Conservation (phyloP, 1,139 yeast species). For the Scheffersomyces cryptocercus region DNA sequence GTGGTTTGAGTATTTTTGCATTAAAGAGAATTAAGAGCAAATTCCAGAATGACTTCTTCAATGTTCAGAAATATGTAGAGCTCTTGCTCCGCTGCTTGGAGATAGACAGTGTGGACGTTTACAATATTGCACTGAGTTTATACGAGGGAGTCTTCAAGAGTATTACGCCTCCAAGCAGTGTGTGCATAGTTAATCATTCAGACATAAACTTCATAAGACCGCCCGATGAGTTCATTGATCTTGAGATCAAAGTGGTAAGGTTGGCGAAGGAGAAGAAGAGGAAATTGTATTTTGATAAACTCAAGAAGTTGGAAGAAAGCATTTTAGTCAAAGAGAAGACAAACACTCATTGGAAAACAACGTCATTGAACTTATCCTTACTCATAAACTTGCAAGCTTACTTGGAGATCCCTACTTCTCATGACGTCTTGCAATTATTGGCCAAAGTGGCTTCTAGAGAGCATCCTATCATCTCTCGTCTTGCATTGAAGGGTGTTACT, state of each 20-base stretch:
- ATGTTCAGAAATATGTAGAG: slow-evolving; percentile 46
- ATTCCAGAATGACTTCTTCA: slow-evolving; percentile 58
- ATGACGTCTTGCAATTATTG: slow-evolving; percentile 46
- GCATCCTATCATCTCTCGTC: slow-evolving; percentile 71
- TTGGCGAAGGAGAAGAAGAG: slow-evolving; percentile 62
- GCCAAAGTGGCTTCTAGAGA: slow-evolving; percentile 58
- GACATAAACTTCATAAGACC: slow-evolving; percentile 60
- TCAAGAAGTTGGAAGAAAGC: slow-evolving; percentile 45
- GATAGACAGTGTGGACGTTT: slow-evolving; percentile 59
- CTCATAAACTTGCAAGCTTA: slow-evolving; percentile 58
- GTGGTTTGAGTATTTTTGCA: slow-evolving; percentile 61
- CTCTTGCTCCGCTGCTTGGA: slow-evolving; percentile 59
- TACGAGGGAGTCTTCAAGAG: slow-evolving; percentile 48
- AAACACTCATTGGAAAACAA: slow-evolving; percentile 70
- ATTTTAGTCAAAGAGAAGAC: slow-evolving; percentile 38
- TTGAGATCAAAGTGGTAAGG: slow-evolving; percentile 56
- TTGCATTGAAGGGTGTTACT: slow-evolving; percentile 64
- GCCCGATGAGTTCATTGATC: slow-evolving; percentile 56
- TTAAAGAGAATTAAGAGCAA: slow-evolving; percentile 55
- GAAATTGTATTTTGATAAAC: slow-evolving; percentile 36
- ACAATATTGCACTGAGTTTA: slow-evolving; percentile 50
- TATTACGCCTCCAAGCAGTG: slow-evolving; percentile 58
- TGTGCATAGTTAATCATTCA: slow-evolving; percentile 53
- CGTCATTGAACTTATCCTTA: slow-evolving; percentile 55
- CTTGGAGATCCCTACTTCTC: slow-evolving; percentile 49